Evolutionary conservation across 495 filamentous ascomycete species (phyloP).

Genomic region (Poronia punctata): DNA sequence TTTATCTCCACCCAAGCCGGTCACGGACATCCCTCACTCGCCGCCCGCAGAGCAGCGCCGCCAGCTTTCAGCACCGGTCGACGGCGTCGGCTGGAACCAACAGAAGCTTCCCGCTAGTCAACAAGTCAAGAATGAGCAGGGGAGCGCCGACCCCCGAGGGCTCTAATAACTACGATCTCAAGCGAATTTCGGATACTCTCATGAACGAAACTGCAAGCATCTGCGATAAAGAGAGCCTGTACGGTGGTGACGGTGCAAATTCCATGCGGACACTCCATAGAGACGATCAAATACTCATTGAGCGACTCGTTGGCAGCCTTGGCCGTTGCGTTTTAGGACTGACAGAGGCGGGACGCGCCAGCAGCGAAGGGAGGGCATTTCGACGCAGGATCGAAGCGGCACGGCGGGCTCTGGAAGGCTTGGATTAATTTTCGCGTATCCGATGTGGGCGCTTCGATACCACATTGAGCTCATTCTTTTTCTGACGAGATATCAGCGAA

Average conservation of each 20-base stretch:
- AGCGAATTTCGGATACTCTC: conserved; percentile 30
- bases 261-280: conserved; percentile 49
- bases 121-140: conserved; percentile 37
- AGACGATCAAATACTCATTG: conserved; percentile 69
- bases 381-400: conserved; percentile 68
- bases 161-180: conserved; percentile 32
- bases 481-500: no score
- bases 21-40: conserved; percentile 19
- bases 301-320: conserved; percentile 66
- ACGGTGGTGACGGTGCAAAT: conserved; percentile 15
- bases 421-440: conserved; percentile 19
- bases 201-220: conserved; percentile 34
- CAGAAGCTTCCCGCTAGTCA: conserved; percentile 47
- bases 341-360: conserved; percentile 52
- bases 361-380: conserved; percentile 54
- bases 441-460: background rate
- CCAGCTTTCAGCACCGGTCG: conserved; percentile 35
- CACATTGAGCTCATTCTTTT: conserved; percentile 3
- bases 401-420: conserved; percentile 60
- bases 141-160: conserved; percentile 35
- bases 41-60: conserved; percentile 32
- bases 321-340: conserved; percentile 63
- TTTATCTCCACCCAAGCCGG: conserved; percentile 17
- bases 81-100: conserved; percentile 44
- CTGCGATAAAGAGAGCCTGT: conserved; percentile 13